Base-by-base conservation (phyloP, 441 rosid species). In the Populus tomentosa region DNA sequence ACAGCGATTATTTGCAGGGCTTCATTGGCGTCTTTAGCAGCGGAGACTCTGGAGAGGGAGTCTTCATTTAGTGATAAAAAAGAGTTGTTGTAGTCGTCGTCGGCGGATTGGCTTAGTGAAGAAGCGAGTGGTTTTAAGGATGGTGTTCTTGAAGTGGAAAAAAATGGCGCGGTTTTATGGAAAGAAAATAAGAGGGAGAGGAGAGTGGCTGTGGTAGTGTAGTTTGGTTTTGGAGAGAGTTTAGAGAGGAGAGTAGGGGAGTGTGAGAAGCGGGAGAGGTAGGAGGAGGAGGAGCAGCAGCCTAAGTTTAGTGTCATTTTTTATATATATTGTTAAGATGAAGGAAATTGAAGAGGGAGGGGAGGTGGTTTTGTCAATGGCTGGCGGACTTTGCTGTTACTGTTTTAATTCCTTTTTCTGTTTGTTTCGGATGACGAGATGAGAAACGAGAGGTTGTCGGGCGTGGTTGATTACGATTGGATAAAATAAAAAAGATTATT, bases 21-120 rank as follows among this genome's bases (percentile, higher is more conserved):
- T 83, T 91, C 93, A 35, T 77, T 79, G 18, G 98, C 92, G 64
- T 90, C 92, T 77, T 85, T 84, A 69, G 88, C 90, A 71, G 82
- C 79, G 7, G 94, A 85, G 64, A 88, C 86, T 72, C 84, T 78
- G 26, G 76, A 61, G 16, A 95, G 82, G 78, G 87, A 75, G 67
- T 84, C 87, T 65, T 89, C 88, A 50, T 85, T 80, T 2, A 69
- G 28, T 14, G 13, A 18, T 14, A 74, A 35, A 63, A 35, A 24
- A 13, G 85, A 80, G 71, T 71, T 62, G 16, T 3, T 20, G 18
- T 1, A 8, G 53, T 32, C 75, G 46, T 76, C 74, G 5, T 4
- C 16, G 33, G 1, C 77, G 75, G 77, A 80, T 38, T 80, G 85
- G 26, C 87, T 72, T 2, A 80, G 74, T 7, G 72, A 69, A n/a